Evolutionary conservation across 352 stramenopile genomes (phyloP).

Genomic region (Phytopythium cucurbitacearum): DNA sequence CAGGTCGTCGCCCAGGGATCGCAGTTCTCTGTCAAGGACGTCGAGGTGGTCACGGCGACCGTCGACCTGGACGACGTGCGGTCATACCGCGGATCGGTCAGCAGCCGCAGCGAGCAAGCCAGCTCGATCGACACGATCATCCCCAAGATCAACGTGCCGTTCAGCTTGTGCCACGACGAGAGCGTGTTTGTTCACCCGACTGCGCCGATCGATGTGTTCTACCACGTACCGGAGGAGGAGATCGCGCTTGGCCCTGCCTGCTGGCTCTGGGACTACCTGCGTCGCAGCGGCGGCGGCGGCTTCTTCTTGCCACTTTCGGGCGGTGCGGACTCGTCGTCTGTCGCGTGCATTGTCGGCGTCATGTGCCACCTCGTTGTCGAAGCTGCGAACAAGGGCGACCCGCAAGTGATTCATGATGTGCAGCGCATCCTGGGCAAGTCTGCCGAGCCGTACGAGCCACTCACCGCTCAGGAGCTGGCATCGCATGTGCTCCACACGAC

Average conservation of each 20-base stretch:
- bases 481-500: slow-evolving; percentile 94
- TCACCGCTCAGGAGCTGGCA: slow-evolving; percentile 88
- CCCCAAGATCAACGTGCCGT: slow-evolving; percentile 68
- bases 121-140: slow-evolving; percentile 66
- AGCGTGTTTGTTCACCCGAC: slow-evolving; percentile 28
- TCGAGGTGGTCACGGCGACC: slow-evolving; percentile 96
- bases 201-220: slow-evolving; percentile 59
- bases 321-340: slow-evolving; percentile 95
- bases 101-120: slow-evolving; percentile 93
- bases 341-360: slow-evolving; percentile 95
- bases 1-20: slow-evolving; percentile 93
- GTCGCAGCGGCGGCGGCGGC: slow-evolving; percentile 69
- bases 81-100: slow-evolving; percentile 92
- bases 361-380: slow-evolving; percentile 96
- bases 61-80: slow-evolving; percentile 98
- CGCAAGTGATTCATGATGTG: slow-evolving; percentile 83
- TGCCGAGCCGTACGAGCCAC: slow-evolving; percentile 42
- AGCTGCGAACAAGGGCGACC: slow-evolving; percentile 72
- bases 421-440: slow-evolving; percentile 74
- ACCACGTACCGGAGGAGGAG: slow-evolving; percentile 94
- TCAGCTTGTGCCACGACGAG: slow-evolving; percentile 74
- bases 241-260: slow-evolving; percentile 96
- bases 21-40: slow-evolving; percentile 96
- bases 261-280: slow-evolving; percentile 99
- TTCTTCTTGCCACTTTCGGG: slow-evolving; percentile 98